phyloP scores from a whole-genome alignment of 495 filamentous ascomycete genomes.

The Glonium stellatum region DNA sequence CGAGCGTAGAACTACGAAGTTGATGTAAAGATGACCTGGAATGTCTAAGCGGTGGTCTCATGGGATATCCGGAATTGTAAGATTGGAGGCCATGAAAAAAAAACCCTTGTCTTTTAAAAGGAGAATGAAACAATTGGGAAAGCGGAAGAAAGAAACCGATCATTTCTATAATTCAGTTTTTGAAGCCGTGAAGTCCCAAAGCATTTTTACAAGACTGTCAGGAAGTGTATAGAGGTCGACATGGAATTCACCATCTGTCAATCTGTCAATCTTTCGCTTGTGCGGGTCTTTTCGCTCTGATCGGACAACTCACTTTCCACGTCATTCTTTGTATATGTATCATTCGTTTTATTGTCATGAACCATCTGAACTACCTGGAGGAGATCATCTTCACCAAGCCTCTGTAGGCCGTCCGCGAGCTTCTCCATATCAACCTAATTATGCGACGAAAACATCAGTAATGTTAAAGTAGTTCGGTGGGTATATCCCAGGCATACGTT shows the following conservation, averaged over 20 bases:
- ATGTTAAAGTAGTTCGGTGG: conserved; percentile 2
- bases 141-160: neutral
- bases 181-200: conserved; percentile 72
- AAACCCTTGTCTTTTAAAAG: neutral
- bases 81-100: neutral
- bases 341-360: conserved; percentile 85
- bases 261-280: conserved; percentile 17
- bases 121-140: neutral
- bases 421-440: conserved; percentile 83
- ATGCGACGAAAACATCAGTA: conserved; percentile 4
- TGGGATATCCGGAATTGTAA: neutral
- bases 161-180: conserved; percentile 18
- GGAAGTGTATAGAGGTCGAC: conserved; percentile 96
- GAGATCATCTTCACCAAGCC: conserved; percentile 79
- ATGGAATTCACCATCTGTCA: conserved; percentile 87
- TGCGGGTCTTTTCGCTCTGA: neutral
- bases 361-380: conserved; percentile 95
- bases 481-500: conserved; percentile 39
- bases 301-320: conserved; percentile 64
- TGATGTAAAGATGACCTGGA: neutral
- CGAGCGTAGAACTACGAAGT: neutral
- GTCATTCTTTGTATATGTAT: conserved; percentile 95
- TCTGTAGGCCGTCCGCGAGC: conserved; percentile 85
- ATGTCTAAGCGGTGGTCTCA: neutral
- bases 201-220: conserved; percentile 72